Percentiles rank a stretch among this genome's conserved stretches.
Evolutionary conservation across 441 rosid genomes (phyloP).

Genomic region (Populus hybrid): DNA sequence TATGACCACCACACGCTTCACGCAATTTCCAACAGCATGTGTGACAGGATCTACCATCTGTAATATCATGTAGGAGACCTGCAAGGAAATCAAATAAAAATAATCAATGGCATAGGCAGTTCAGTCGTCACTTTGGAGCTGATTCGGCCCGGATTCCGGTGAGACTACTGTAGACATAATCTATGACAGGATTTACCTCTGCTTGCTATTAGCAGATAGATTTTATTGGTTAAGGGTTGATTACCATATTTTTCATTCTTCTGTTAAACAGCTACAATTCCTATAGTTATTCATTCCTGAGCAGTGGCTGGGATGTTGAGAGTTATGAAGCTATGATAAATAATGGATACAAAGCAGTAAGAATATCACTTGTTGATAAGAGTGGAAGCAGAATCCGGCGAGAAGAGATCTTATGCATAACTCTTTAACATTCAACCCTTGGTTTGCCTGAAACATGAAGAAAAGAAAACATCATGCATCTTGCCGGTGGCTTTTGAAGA

Average conservation of each 20-base stretch:
- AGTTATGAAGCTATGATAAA: too few relatives aligned
- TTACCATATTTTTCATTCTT: too few relatives aligned
- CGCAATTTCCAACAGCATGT: constrained; percentile 94
- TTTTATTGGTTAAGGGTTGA: too few relatives aligned
- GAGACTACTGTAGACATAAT: too few relatives aligned
- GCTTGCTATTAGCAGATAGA: too few relatives aligned
- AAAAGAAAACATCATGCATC: background rate
- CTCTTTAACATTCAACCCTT: constrained; percentile 77
- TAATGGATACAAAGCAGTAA: background rate
- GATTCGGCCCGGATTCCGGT: too few relatives aligned
- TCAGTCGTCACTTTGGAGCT: too few relatives aligned
- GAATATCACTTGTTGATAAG: constrained; percentile 77
- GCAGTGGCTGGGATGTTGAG: too few relatives aligned
- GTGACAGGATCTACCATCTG: constrained; percentile 91
- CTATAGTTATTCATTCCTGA: too few relatives aligned
- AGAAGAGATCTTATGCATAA: constrained; percentile 57
- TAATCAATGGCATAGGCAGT: background rate
- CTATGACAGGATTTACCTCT: too few relatives aligned
- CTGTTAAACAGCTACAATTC: too few relatives aligned
- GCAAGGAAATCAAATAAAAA: constrained; percentile 7
- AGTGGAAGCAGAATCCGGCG: constrained; percentile 83
- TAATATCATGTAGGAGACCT: constrained; percentile 95
- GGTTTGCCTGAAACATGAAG: constrained; percentile 47
- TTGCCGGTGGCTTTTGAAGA: background rate
- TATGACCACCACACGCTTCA: constrained; percentile 94